Evolutionary conservation across 805 yeast species (phyloP), one percentile per base, ranked within the genome.

Genomic region (Kodamaea lidongshanica): DNA sequence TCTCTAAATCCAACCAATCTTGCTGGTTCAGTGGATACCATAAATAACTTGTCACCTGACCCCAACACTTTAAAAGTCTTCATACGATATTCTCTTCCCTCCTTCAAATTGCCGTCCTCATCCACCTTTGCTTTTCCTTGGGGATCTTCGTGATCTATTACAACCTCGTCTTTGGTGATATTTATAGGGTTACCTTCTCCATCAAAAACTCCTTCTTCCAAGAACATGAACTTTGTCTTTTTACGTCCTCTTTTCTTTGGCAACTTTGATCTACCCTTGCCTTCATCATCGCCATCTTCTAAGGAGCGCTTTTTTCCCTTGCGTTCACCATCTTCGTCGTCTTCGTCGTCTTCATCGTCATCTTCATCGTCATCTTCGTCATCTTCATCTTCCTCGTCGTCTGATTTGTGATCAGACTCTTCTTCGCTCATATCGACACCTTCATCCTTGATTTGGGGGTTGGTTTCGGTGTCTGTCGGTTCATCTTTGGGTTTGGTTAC

Each of bases 21-120:
- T 1, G 98, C 96, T 3, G 96, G 95, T 50, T 92, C 98, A 0
- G 97, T 88, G 2, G 95, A 79, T 27, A 92, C 72, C 95, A 89
- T 88, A 55, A 75, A 92, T 35, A 78, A 65, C 41, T 78, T 68
- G 12, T 76, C 73, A 6, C 95, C 96, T 33, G 74, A 65, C 4
- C 75, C 78, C 23, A 62, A 50, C 6, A 81, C 64, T 5, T 77
- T 77, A 54, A 83, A 83, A 0, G 81, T 71, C 37, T 79, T 72
- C 33, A 79, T 76, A 36, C 88, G 67, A 60, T 72, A 89, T 46
- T 74, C 73, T 40, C 96, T 71, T 11, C 76, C 88, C 4, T 82
- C 94, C 25, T 56, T 50, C 36, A 89, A 61, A 27, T 68, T 66
- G 16, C 97, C 97, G 36, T 68, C 50, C 23, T 52, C 64, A 42